Conservation (phyloP, 345 rosid genomes). For the Ceriops decandra region DNA sequence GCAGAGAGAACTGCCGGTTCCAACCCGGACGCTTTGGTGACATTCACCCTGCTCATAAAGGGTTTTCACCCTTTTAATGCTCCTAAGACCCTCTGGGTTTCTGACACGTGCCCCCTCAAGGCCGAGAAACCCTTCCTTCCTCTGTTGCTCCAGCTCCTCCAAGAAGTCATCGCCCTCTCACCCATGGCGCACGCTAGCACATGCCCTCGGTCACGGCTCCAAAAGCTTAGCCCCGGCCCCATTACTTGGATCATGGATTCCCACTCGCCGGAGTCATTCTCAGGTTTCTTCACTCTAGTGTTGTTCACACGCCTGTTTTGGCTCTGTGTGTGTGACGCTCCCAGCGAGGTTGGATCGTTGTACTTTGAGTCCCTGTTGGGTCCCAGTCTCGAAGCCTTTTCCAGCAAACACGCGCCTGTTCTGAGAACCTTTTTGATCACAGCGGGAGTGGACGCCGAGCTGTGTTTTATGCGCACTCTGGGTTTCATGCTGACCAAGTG, state of each 20-base stretch:
- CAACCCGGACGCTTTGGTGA: slow-evolving; percentile 29
- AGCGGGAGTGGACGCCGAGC: slow-evolving; percentile 65
- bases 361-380: slow-evolving; percentile 56
- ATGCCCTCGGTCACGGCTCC: slow-evolving; percentile 59
- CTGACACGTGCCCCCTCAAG: slow-evolving; percentile 57
- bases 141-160: slow-evolving; percentile 67
- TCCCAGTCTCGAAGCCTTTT: slow-evolving; percentile 49
- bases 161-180: slow-evolving; percentile 54
- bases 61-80: slow-evolving; percentile 37
- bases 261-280: slow-evolving; percentile 72
- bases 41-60: slow-evolving; percentile 38
- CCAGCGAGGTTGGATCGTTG: slow-evolving; percentile 66
- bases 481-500: slow-evolving; percentile 80
- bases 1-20: slow-evolving; percentile 40
- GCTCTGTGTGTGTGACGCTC: slow-evolving; percentile 63
- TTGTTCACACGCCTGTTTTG: slow-evolving; percentile 71
- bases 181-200: slow-evolving; percentile 44
- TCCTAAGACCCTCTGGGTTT: slow-evolving; percentile 55
- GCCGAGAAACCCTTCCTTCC: slow-evolving; percentile 78
- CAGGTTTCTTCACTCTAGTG: slow-evolving; percentile 60
- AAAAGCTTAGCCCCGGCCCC: slow-evolving; percentile 58
- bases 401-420: slow-evolving; percentile 45
- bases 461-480: slow-evolving; percentile 62
- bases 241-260: slow-evolving; percentile 76
- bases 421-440: slow-evolving; percentile 57